phyloP scores from a whole-genome alignment of 257 asterid genomes.

The Apocynum venetum region DNA sequence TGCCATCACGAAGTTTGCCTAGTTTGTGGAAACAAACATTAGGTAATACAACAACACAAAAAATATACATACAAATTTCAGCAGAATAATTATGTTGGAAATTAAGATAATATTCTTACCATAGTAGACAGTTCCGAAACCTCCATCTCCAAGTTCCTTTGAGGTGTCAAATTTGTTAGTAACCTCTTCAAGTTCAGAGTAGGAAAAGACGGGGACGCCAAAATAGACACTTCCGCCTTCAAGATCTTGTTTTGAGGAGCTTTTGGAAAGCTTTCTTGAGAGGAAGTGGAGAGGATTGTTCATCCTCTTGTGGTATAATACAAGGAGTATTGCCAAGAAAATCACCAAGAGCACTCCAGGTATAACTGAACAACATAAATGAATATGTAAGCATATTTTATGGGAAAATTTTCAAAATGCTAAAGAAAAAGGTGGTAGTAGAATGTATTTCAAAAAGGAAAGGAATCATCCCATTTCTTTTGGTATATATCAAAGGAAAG shows the following conservation, averaged over 20 bases:
- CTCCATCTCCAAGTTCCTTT: slow-evolving; percentile 78
- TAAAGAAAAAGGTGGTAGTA: neutral
- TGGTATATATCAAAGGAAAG: neutral
- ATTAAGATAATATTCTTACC: slow-evolving; percentile 36
- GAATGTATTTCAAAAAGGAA: neutral
- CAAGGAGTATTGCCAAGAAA: slow-evolving; percentile 1
- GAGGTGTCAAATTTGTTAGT: slow-evolving; percentile 54
- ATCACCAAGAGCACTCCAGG: neutral
- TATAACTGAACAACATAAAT: slow-evolving; percentile 7
- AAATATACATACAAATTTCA: neutral
- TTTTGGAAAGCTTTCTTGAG: slow-evolving; percentile 35
- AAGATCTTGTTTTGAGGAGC: slow-evolving; percentile 36
- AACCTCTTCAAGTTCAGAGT: slow-evolving; percentile 57
- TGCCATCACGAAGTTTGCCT: slow-evolving; percentile 73
- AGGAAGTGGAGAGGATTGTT: slow-evolving; percentile 17
- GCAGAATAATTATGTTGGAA: neutral
- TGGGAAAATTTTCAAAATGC: neutral
- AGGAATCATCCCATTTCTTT: neutral
- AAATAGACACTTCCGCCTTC: slow-evolving; percentile 42
- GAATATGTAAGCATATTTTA: neutral
- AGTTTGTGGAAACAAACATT: slow-evolving; percentile 1
- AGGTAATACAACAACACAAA: neutral
- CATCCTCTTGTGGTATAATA: slow-evolving; percentile 37
- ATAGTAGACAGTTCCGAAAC: slow-evolving; percentile 77
- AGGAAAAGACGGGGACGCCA: slow-evolving; percentile 64